A percentile compares a stretch with the other conserved stretches of the same genome.
Conservation (phyloP, 1,139 yeast genomes). For the Scheffersomyces lignicola region DNA sequence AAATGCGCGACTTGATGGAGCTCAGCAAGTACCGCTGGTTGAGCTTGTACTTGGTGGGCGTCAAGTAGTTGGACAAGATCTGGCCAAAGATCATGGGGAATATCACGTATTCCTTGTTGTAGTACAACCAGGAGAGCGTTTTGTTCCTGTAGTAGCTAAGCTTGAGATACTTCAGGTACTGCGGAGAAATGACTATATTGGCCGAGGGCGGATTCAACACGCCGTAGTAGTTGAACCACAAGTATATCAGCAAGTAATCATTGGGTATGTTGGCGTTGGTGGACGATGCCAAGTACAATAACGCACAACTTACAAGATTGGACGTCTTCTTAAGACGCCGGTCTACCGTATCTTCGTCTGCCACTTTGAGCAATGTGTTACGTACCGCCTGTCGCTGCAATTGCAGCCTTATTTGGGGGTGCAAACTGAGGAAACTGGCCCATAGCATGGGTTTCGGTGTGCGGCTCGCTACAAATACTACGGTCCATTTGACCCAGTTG, state of each 20-base stretch:
- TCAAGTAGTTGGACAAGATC: slow-evolving; percentile 42
- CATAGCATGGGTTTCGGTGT: slow-evolving; percentile 28
- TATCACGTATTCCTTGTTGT: slow-evolving; percentile 33
- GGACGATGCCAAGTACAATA: slow-evolving; percentile 34
- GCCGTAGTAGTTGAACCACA: slow-evolving; percentile 35
- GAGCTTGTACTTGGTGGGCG: slow-evolving; percentile 39
- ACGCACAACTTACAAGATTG: slow-evolving; percentile 26
- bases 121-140: slow-evolving; percentile 22
- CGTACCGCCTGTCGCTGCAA: background rate
- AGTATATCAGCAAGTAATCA: slow-evolving; percentile 39
- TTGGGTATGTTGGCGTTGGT: slow-evolving; percentile 32
- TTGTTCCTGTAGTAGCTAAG: slow-evolving; percentile 22
- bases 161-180: slow-evolving; percentile 27
- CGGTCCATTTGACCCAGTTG: slow-evolving; percentile 36
- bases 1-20: slow-evolving; percentile 29
- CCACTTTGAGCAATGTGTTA: background rate
- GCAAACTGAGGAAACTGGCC: slow-evolving; percentile 35
- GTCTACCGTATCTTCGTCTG: slow-evolving; percentile 4
- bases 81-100: slow-evolving; percentile 43
- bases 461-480: slow-evolving; percentile 24
- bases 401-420: slow-evolving; percentile 23
- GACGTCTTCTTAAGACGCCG: slow-evolving; percentile 18
- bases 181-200: slow-evolving; percentile 29
- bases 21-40: slow-evolving; percentile 39
- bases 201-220: slow-evolving; percentile 38